Evolutionary conservation across 116 monocot species (phyloP), one percentile per base, ranked within the genome.

Genomic region (Cymodocea nodosa): DNA sequence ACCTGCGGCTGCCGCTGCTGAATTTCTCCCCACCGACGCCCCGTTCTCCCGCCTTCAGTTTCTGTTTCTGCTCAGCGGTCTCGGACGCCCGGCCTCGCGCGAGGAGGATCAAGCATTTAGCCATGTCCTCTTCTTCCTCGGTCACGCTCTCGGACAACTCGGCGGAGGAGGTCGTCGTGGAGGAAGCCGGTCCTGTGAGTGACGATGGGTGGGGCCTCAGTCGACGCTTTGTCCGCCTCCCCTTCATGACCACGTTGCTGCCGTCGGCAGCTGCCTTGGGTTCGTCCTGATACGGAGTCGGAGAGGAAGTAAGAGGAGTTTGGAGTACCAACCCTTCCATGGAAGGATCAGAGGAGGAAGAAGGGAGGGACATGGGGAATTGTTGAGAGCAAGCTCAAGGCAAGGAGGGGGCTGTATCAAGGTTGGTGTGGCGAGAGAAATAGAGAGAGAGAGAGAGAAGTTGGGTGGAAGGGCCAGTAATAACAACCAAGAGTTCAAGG

Each of bases 121-220:
- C 91, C 82, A 84, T 84, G 84, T 91, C 91, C 69, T 84, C 84
- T 50, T 88, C 84, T 19, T 84, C 90, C 54, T 80, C 76, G 51
- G 77, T 78, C 1, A 77, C 65, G 13, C 67, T 35, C 50, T 76
- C 73, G 63, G 72, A 56, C 10, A 60, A 58, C 0, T 51, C 68
- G 0, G 77, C 68, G 9, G 91, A 75, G 12, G 83, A 50, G 2
- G 79, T 25, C n/a, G 52, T 34, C 13, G 70, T 51, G 7, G 56
- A 39, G 1, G 76, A 74, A 0, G 57, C 49, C 52, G 63, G 1
- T 14, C 59, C 10, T 0, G 56, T 39, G 15, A 55, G 56, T 11
- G 50, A 59, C 25, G 4, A 59, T 48, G 4, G 62, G 58, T 35
- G 65, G 7, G 54, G 6, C 51, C 76, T 66, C 18, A 30, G 30